Base-by-base conservation (phyloP, 202 grass and related monocot species). In the Digitaria exilis region DNA sequence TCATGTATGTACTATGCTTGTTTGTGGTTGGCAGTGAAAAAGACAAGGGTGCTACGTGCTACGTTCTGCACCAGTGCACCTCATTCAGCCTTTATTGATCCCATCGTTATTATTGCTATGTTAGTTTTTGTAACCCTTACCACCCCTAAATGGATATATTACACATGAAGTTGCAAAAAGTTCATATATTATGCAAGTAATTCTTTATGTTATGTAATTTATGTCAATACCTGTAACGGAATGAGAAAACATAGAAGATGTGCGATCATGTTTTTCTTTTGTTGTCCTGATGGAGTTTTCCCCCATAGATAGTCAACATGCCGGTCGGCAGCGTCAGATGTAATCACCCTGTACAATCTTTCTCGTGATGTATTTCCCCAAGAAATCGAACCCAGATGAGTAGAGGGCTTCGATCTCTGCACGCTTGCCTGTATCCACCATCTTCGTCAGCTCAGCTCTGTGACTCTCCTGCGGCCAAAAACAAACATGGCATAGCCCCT, bases 261-360 rank as follows among this genome's bases (percentile, higher is more conserved):
- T 44, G 11, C 13, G 43, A 44, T 13, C 43, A 44, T 44, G 43
- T 10, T 44, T 44, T 44, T 44, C 43, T 44, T 44, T 44, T 44
- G 10, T 44, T 44, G 43, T 44, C 43, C 43, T 44, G 43, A 44
- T 44, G 43, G 43, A 44, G 43, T 7, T 42, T 39, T 39, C 37
- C 37, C 35, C 37, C 37, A 39, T 5, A 39, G 37, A 39, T 7
- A 39, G 37, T 39, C 37, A 39, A 39, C 39, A 65, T 4, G 13
- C 9, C 14, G 6, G 30, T 39, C 9, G 6, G 18, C 19, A 14
- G 2, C 28, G 63, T 95, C 82, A 98, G 84, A 95, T 93, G 76
- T 95, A 93, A 79, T 95, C 90, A 58, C 86, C 82, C 76, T 93
- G 92, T 25, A 98, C 92, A 88, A 98, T 93, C 86, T 98, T 98